These are phyloP conservation scores for Annulohypoxylon bovei DNA, from an alignment of 495 filamentous ascomycete species.

Conservation along the genomic window DNA sequence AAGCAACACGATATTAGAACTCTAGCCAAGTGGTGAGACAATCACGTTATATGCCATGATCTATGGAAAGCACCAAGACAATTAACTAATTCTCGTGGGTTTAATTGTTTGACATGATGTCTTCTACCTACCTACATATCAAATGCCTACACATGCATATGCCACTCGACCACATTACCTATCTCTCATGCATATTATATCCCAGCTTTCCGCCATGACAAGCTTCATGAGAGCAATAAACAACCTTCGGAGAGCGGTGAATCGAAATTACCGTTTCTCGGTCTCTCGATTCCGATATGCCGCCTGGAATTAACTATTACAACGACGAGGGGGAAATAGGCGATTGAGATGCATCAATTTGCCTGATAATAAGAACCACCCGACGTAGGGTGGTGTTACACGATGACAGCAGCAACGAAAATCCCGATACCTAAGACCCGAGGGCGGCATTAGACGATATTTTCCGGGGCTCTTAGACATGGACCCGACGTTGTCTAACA, in stretches of 20 bases:
- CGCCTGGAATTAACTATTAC: constrained; percentile 29
- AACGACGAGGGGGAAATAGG: constrained; percentile 5
- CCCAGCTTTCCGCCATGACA: constrained; percentile 12
- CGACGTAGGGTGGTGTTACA: constrained; percentile 1
- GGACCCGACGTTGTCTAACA: constrained; percentile 6
- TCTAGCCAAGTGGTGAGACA: constrained; percentile 13
- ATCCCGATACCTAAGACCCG: constrained; percentile 19
- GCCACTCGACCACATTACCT: not conserved
- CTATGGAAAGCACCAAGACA: not conserved
- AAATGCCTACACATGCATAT: constrained; percentile 10
- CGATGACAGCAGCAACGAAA: constrained; percentile 3
- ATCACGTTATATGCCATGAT: constrained; percentile 25
- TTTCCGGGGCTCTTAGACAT: constrained; percentile 1
- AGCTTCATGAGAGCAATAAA: constrained; percentile 20
- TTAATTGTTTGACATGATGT: not conserved
- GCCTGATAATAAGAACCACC: constrained; percentile 2
- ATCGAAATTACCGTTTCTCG: constrained; percentile 36
- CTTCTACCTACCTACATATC: not conserved
- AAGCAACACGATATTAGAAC: not conserved
- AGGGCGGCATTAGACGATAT: constrained; percentile 12
- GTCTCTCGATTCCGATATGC: constrained; percentile 32
- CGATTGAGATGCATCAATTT: not conserved
- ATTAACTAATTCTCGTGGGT: constrained; percentile 1
- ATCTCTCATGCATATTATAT: constrained; percentile 16
- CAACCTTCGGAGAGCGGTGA: constrained; percentile 37